Conservation (phyloP, 768 basidiomycete species). For the Pisolithus tinctorius region DNA sequence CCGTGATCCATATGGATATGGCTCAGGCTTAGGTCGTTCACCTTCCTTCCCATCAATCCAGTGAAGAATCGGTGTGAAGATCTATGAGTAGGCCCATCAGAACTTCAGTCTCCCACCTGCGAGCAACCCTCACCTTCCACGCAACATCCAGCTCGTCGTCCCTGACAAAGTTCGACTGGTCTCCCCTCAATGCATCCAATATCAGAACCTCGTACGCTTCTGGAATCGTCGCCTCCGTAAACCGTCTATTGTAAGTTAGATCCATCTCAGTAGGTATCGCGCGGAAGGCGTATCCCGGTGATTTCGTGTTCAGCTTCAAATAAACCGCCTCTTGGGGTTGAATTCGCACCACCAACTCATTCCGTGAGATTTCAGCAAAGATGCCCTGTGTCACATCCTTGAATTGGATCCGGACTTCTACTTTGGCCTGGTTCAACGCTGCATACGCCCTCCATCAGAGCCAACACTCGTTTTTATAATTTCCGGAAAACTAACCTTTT, state of each 20-base stretch:
- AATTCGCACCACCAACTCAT: conserved; percentile 96
- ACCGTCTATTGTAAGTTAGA: conserved; percentile 94
- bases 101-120: background rate
- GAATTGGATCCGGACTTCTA: conserved; percentile 96
- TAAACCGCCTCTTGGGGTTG: conserved; percentile 96
- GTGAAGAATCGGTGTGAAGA: conserved; percentile 91
- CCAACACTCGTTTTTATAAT: background rate
- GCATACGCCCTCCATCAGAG: conserved; percentile 1
- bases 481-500: conserved; percentile 58
- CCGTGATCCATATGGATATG: conserved; percentile 91
- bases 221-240: conserved; percentile 85
- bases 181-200: conserved; percentile 92
- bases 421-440: conserved; percentile 98
- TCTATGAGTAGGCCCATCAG: conserved; percentile 38
- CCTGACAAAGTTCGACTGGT: conserved; percentile 98
- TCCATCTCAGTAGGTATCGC: conserved; percentile 97
- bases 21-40: conserved; percentile 57
- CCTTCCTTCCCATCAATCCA: conserved; percentile 86
- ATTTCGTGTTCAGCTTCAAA: conserved; percentile 94
- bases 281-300: conserved; percentile 83
- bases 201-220: conserved; percentile 97
- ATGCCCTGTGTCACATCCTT: conserved; percentile 96
- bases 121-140: conserved; percentile 70
- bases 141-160: conserved; percentile 96
- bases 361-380: conserved; percentile 92